Percentiles rank a stretch among this genome's conserved stretches.
phyloP scores from a whole-genome alignment of 2,329 filamentous ascomycete genomes.

The Aspergillus brasiliensis region DNA sequence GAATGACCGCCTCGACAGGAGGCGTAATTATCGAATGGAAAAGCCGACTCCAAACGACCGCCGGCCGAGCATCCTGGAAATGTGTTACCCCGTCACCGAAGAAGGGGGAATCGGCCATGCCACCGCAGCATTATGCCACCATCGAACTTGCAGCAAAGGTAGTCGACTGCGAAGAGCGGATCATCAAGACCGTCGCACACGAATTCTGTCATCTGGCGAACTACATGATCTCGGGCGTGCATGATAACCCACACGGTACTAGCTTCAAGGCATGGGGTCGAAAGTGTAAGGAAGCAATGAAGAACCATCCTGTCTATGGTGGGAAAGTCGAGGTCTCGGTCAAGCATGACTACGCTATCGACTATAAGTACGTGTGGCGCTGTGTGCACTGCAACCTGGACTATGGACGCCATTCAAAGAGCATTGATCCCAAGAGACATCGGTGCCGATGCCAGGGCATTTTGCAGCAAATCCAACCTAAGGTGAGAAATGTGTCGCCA shows the following conservation, averaged over 20 bases:
- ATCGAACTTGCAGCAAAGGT: constrained; percentile 91
- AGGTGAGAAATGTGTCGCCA: constrained; percentile 57
- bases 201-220: constrained; percentile 95
- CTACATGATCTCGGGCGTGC: constrained; percentile 79
- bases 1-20: constrained; percentile 54
- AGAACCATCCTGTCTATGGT: constrained; percentile 55
- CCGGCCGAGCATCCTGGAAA: constrained; percentile 70
- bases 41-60: constrained; percentile 64
- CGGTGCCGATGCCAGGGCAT: constrained; percentile 75
- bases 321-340: constrained; percentile 76
- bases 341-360: constrained; percentile 85
- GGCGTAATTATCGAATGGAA: constrained; percentile 64
- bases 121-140: constrained; percentile 61
- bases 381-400: constrained; percentile 70
- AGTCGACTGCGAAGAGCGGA: constrained; percentile 72
- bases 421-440: constrained; percentile 71
- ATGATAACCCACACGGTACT: constrained; percentile 75
- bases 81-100: constrained; percentile 16
- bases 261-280: constrained; percentile 75
- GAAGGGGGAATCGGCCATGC: not conserved
- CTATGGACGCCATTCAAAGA: constrained; percentile 83
- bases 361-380: constrained; percentile 88
- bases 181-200: constrained; percentile 91
- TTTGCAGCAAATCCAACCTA: constrained; percentile 77
- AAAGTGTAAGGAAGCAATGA: constrained; percentile 41